Evolutionary conservation across 805 yeast genomes (phyloP), one percentile per base, ranked within the genome.

Genomic region (Vanderwaltozyma verrucispora): DNA sequence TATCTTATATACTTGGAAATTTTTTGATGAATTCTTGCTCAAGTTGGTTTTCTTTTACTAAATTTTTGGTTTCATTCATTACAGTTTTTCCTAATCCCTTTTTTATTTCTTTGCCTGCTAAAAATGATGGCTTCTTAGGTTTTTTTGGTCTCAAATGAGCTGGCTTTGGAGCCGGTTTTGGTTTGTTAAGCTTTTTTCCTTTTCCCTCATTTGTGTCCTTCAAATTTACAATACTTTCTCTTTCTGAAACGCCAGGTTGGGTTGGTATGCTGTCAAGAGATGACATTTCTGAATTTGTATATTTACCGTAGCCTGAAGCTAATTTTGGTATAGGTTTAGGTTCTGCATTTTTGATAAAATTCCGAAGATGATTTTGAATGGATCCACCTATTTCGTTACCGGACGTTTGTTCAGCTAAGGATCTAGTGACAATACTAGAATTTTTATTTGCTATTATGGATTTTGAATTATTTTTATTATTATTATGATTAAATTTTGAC

Each of bases 251-350:
- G 13, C 14, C 9, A 21, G 6, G 23, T 21, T 21, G 23, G 6
- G 9, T 7, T 21, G 23, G 23, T 21, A 9, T 21, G 9, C 9
- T 21, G 23, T 21, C 23, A 21, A 21, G 23, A 7, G 7, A 4
- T 8, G 11, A 24, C 7, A n/a, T 15, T 2, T 24, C 16, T 16
- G 33, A 24, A 34, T 69, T 79, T 0, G 88, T 77, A 52, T 71
- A 83, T 53, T 75, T 74, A 7, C 95, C 95, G 56, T 87, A 86
- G 0, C 95, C 95, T 5, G 67, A 58, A 0, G 95, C 95, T 0
- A 89, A 77, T 48, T 73, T 78, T 9, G 26, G 39, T 30, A 31
- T 37, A 28, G 35, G 38, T 2, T 30, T 16, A 9, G 46, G 50
- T 5, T 49, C 46, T 13, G 57, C 48, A 13, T 43, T 45, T 39